Evolutionary conservation across 306 rosid genomes (phyloP), one percentile per base, ranked within the genome.

Genomic region (Myrica gale): DNA sequence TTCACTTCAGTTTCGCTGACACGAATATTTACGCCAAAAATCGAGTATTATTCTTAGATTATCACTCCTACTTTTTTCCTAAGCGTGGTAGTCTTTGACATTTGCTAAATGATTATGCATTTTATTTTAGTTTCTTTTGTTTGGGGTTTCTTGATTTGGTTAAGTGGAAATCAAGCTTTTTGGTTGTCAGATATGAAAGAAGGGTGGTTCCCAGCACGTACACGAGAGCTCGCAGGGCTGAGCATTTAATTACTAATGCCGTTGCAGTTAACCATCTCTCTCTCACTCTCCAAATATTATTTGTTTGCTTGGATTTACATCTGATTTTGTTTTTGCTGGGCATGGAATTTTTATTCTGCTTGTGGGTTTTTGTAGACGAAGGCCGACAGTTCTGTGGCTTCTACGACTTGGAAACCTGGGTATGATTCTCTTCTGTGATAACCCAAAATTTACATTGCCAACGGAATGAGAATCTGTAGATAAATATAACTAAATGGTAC

Each of bases 341-440:
- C 67, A 11, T 62, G 65, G 3, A 11, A 53, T 74, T 66, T 70
- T 50, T 19, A 19, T 67, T 43, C 42, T 56, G 41, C 19, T 79
- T 75, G 6, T 79, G 79, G 82, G 39, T 72, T 61, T 70, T 70
- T 83, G 73, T 54, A 93, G 97, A 84, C 89, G 0, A 89, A 89
- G 72, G 76, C 88, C 7, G 91, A 93, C 16, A 73, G 68, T 71
- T 79, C 90, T 48, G 85, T 82, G 4, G 82, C 90, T 56, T 79
- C 95, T 19, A 71, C 93, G 39, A 77, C 89, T 56, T 84, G 93
- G 43, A 90, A 93, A 80, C 65, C 93, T 5, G 97, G 98, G 98
- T 93, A 81, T 74, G 81, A 42, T 79, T 56, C 69, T 39, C 39
- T 58, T 8, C 62, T 68, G 13, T 48, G 44, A 53, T 63, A 39